phyloP scores from a whole-genome alignment of 805 yeast genomes.

The Wilhelminamyces savonicus region DNA sequence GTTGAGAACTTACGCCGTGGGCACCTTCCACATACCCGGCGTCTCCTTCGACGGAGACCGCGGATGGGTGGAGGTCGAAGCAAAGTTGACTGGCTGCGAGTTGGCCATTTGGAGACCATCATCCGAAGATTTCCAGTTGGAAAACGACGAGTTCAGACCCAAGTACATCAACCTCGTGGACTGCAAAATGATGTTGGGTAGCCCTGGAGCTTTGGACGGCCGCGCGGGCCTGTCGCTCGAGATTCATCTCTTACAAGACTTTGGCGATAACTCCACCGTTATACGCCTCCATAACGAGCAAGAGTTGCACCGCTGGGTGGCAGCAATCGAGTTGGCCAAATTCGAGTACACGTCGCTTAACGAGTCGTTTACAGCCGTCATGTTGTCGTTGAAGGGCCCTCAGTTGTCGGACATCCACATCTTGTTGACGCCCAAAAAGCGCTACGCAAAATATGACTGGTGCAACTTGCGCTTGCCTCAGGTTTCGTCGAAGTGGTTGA shows the following conservation, averaged over 20 bases:
- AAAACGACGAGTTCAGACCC: constrained; percentile 39
- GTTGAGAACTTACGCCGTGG: constrained; percentile 55
- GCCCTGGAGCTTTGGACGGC: constrained; percentile 9
- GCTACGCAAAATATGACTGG: constrained; percentile 52
- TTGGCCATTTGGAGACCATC: constrained; percentile 42
- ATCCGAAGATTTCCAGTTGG: constrained; percentile 16
- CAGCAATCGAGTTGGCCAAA: constrained; percentile 47
- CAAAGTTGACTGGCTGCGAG: constrained; percentile 48
- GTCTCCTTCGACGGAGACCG: constrained; percentile 12
- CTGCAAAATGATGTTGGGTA: constrained; percentile 15
- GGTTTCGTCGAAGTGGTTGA: constrained; percentile 52
- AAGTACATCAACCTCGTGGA: constrained; percentile 50
- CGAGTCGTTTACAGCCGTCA: constrained; percentile 61
- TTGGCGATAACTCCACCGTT: constrained; percentile 15
- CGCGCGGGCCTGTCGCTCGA: constrained; percentile 9
- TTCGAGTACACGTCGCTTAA: constrained; percentile 52
- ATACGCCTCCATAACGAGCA: constrained; percentile 15
- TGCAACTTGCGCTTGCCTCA: constrained; percentile 56
- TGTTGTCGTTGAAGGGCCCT: constrained; percentile 53
- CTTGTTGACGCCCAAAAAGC: constrained; percentile 42
- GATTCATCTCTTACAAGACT: constrained; percentile 23
- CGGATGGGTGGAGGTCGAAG: constrained; percentile 29
- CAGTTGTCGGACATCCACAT: constrained; percentile 53
- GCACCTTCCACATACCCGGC: constrained; percentile 34
- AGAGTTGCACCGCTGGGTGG: constrained; percentile 33